Evolutionary conservation across 179 eudicot species (phyloP), one percentile per base, ranked within the genome.

Genomic region (Pouteria campechiana): DNA sequence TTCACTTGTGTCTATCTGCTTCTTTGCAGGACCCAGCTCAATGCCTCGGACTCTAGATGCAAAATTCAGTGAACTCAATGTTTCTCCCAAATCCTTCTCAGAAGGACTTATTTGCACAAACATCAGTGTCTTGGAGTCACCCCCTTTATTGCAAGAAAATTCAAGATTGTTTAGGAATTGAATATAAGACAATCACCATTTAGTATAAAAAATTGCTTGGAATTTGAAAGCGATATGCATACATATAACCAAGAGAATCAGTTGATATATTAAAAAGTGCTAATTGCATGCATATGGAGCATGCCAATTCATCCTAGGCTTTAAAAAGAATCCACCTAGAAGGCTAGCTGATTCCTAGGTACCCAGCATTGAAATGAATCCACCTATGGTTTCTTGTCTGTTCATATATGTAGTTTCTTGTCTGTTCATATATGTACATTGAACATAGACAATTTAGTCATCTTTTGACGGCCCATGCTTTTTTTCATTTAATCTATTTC

Each of bases 1-100:
- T 55, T 89, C 97, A 16, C 68, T 39, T 55, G 61, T 81, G 61
- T 85, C 93, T 32, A 81, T 22, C 61, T 89, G 97, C 68, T 89
- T 89, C 76, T 65, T 89, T 42, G 95, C 97, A 54, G 93, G 95
- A 52, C 97, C 97, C 65, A 89, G 64, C 65, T 89, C 97, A 35
- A 89, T 79, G 33, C 97, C 97, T 57, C 93, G 78, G 48, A 89
- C 97, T 59, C 97, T 57, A 48, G 83, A 85, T 21, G 97, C 97
- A 58, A 89, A 89, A 52, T 89, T 89, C 13, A 89, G 74, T 10
- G 97, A 85, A 76, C 97, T 85, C 44, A 89, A 75, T 22, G 97
- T 81, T 61, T 89, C 97, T 57, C 77, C 72, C 50, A 76, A 46
- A 56, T 89, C 97, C 52, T 72, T 78, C 67, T 85, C 97, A 52